These are phyloP conservation scores for Nitzschia sp. DNA, from an alignment of 108 stramenopile species.

Conservation along the genomic window DNA sequence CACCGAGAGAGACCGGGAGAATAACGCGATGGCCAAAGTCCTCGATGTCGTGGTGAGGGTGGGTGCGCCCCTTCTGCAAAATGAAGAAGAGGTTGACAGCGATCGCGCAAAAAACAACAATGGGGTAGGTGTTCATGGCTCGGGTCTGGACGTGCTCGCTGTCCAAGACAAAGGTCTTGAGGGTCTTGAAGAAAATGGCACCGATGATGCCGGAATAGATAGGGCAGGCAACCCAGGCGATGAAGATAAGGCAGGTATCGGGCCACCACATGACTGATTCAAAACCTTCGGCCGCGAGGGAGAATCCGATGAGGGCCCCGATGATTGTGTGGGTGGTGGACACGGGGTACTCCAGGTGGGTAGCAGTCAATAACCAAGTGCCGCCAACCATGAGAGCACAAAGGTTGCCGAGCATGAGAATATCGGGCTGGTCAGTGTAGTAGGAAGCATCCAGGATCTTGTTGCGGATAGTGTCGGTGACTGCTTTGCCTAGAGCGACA, in stretches of 20 bases:
- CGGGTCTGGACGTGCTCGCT: constrained; percentile 41
- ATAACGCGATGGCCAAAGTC: no score
- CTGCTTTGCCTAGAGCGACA: constrained; percentile 58
- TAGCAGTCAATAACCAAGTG: constrained; percentile 56
- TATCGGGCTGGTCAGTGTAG: constrained; percentile 51
- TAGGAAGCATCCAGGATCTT: constrained; percentile 51
- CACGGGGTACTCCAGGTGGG: constrained; percentile 59
- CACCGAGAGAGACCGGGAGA: background rate
- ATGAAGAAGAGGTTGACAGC: constrained; percentile 49
- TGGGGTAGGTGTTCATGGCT: constrained; percentile 47
- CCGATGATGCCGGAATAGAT: constrained; percentile 41
- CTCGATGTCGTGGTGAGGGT: background rate
- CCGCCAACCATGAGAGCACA: constrained; percentile 45
- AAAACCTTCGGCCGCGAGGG: constrained; percentile 40
- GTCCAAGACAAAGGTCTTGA: constrained; percentile 30
- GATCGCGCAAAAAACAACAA: constrained; percentile 47
- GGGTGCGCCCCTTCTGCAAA: constrained; percentile 51
- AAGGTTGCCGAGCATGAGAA: constrained; percentile 69
- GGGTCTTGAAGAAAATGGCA: constrained; percentile 40
- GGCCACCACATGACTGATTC: constrained; percentile 48
- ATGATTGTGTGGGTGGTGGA: constrained; percentile 72
- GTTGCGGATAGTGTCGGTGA: constrained; percentile 59
- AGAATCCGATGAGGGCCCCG: constrained; percentile 67
- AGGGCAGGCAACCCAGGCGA: constrained; percentile 66
- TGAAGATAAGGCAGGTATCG: constrained; percentile 37